Base-by-base conservation (phyloP, 1,139 yeast genomes). In the Blastobotrys raffinosifermentans region DNA sequence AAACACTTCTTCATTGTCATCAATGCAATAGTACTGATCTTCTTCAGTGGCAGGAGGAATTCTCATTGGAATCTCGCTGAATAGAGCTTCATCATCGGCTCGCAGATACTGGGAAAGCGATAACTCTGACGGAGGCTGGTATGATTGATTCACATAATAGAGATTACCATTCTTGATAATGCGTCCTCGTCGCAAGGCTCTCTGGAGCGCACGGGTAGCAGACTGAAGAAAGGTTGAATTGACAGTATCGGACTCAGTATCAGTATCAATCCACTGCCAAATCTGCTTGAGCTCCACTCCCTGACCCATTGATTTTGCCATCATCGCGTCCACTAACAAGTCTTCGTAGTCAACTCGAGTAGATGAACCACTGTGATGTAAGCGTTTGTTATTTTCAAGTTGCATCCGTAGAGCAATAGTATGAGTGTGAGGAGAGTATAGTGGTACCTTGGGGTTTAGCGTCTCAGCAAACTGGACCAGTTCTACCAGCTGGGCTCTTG, bases 401-500 rank as follows among this genome's bases (percentile, higher is more conserved):
- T 61, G 61, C 49, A 61, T 54, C 34, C 55, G 51, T 27, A 59
- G 54, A 13, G 60, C 66, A 16, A 57, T 55, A 5, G 55, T 45
- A 30, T 57, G 58, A 4, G 65, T 53, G 32, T 60, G 53, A 1
- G 65, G 63, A 19, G 66, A 58, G 37, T 60, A 62, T 11, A 62
- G 43, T 8, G 66, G 66, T 19, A 62, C 50, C 16, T 50, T 53
- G 7, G 66, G 63, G 31, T 60, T 57, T 14, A 58, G 41, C 10
- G 62, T 58, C 32, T 62, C 66, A 2, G 66, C 64, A 32, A 50
- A 62, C 32, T 57, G 57, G 11, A 66, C 51, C 29, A 67, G 55
- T 33, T 66, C 69, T 2, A 67, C 61, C 16, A 66, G 58, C 48
- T 67, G 71, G 3, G 66, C 60, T 31, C 57, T 57, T 3, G 70